A percentile compares a stretch with the other conserved stretches of the same genome.
Evolutionary conservation across 2,329 filamentous ascomycete genomes (phyloP).

Genomic region (Xylaria sp.): DNA sequence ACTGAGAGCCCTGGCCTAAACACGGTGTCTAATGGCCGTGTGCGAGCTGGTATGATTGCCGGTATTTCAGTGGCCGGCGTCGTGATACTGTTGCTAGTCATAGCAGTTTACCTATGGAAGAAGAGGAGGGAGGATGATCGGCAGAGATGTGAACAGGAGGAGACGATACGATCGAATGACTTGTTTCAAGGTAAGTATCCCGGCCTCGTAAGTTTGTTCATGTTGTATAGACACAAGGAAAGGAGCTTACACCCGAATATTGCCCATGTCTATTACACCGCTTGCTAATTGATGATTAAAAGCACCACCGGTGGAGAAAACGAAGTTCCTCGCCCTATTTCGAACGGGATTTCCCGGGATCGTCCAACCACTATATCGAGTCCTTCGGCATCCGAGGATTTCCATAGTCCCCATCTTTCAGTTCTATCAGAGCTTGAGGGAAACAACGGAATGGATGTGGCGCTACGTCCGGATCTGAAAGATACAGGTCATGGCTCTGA

Average conservation of each 20-base stretch:
- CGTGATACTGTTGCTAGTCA: conserved; percentile 34
- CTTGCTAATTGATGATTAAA: neutral
- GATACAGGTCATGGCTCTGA: neutral
- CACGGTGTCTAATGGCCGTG: neutral
- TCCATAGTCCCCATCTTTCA: conserved; percentile 12
- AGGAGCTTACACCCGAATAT: neutral
- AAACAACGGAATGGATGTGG: conserved; percentile 3
- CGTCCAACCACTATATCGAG: neutral
- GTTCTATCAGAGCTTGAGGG: conserved; percentile 32
- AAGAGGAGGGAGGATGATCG: conserved; percentile 27
- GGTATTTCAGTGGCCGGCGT: conserved; percentile 37
- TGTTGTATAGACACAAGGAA: neutral
- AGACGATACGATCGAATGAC: neutral
- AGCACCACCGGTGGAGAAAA: conserved; percentile 2
- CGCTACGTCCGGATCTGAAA: neutral
- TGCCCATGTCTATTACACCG: neutral
- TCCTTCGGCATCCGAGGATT: neutral
- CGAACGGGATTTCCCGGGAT: neutral
- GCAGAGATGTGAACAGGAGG: neutral
- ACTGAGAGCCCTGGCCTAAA: neutral
- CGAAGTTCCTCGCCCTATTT: neutral
- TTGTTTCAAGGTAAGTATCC: conserved; percentile 10
- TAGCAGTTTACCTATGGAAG: conserved; percentile 35
- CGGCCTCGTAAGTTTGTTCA: too few species aligned
- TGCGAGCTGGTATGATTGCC: conserved; percentile 35